A percentile compares a stretch with the other conserved stretches of the same genome.
phyloP scores from a whole-genome alignment of 2,329 filamentous ascomycete species.

The Colletotrichum spinosum region DNA sequence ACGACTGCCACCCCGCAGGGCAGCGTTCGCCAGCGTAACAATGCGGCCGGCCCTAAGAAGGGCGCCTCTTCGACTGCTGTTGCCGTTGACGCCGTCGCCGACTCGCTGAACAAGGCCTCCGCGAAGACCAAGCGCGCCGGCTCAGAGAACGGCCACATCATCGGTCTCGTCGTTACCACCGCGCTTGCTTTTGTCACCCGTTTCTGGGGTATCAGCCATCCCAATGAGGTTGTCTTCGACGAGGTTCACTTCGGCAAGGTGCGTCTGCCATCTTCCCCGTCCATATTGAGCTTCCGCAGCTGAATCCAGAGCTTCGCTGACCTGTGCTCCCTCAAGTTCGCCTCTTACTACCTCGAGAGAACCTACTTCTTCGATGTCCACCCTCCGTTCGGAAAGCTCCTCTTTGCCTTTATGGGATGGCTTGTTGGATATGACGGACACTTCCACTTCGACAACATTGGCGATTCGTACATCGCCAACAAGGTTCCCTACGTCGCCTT shows the following conservation, averaged over 20 bases:
- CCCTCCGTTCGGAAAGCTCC: slow-evolving; percentile 96
- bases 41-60: slow-evolving; percentile 59
- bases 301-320: background rate
- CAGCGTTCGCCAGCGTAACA: slow-evolving; percentile 69
- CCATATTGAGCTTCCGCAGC: background rate
- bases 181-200: slow-evolving; percentile 87
- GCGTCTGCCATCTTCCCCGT: slow-evolving; percentile 44
- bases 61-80: slow-evolving; percentile 51
- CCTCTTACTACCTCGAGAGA: slow-evolving; percentile 88
- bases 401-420: slow-evolving; percentile 98
- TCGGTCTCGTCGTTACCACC: slow-evolving; percentile 82
- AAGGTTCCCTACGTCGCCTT: slow-evolving; percentile 98
- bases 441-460: slow-evolving; percentile 99
- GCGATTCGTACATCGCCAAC: slow-evolving; percentile 96
- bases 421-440: slow-evolving; percentile 96
- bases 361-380: slow-evolving; percentile 99
- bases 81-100: slow-evolving; percentile 59
- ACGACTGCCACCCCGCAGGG: slow-evolving; percentile 62
- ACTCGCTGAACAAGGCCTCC: slow-evolving; percentile 59
- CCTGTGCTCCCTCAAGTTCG: slow-evolving; percentile 62
- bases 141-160: slow-evolving; percentile 86
- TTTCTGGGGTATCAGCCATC: slow-evolving; percentile 96
- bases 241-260: slow-evolving; percentile 99
- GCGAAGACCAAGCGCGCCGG: slow-evolving; percentile 52
- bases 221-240: slow-evolving; percentile 97